These are phyloP conservation scores for Paramecium octaurelia DNA, from an alignment of 73 alveolate genomes.

Conservation along the genomic window DNA sequence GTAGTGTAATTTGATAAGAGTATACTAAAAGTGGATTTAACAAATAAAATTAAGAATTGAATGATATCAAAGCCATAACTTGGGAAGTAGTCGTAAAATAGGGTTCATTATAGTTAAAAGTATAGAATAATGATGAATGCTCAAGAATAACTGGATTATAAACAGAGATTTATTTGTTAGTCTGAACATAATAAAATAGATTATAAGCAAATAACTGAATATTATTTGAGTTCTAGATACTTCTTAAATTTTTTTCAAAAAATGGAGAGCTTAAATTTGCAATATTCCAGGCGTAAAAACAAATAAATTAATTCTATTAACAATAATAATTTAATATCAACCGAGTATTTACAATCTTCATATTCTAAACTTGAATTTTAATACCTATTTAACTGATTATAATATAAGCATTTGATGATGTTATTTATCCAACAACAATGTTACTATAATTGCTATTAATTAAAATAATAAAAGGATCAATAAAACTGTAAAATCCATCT, in stretches of 20 bases:
- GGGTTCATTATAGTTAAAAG: background rate
- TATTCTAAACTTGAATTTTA: background rate
- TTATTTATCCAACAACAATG: background rate
- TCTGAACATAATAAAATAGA: background rate
- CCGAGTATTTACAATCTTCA: background rate
- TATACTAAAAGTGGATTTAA: background rate
- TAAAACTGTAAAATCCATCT: background rate
- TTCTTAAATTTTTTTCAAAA: background rate
- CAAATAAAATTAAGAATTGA: background rate
- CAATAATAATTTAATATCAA: background rate
- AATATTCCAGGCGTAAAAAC: background rate
- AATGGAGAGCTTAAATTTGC: background rate
- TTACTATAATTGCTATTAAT: no score
- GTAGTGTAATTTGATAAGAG: background rate
- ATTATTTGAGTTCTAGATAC: background rate
- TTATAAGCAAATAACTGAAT: background rate
- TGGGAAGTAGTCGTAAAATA: background rate
- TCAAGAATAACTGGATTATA: background rate
- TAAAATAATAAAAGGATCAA: constrained; percentile 11
- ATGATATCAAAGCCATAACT: background rate
- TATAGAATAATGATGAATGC: background rate
- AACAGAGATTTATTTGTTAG: background rate
- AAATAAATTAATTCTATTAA: no score
- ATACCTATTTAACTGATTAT: background rate
- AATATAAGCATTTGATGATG: background rate